Evolutionary conservation across 495 filamentous ascomycete genomes (phyloP).

Genomic region (Daldinia bambusicola): DNA sequence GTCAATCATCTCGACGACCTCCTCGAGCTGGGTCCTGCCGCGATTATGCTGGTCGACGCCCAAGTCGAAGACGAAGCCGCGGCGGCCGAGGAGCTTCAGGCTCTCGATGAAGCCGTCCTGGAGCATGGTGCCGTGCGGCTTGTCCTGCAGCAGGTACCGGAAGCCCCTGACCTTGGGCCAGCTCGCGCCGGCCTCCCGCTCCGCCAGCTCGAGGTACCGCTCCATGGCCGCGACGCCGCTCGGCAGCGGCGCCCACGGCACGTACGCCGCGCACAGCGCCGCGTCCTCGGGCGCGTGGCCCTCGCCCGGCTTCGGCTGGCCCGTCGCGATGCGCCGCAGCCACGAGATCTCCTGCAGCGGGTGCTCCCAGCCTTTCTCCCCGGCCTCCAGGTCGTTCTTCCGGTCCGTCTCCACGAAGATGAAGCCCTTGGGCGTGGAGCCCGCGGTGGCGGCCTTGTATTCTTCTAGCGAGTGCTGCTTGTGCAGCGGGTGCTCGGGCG

Average conservation of each 20-base stretch:
- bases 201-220: conserved; percentile 62
- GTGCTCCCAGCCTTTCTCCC: conserved; percentile 55
- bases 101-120: conserved; percentile 70
- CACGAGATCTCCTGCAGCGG: conserved; percentile 78
- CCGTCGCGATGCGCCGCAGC: conserved; percentile 70
- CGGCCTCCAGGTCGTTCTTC: conserved; percentile 64
- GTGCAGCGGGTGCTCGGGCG: conserved; percentile 65
- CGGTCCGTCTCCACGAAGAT: conserved; percentile 86
- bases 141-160: conserved; percentile 83
- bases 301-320: conserved; percentile 65
- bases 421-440: conserved; percentile 65
- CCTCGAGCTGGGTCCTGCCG: conserved; percentile 76
- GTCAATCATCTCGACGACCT: conserved; percentile 76
- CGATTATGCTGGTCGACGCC: conserved; percentile 78
- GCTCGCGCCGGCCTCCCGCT: conserved; percentile 60
- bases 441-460: conserved; percentile 57
- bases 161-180: conserved; percentile 70
- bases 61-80: conserved; percentile 77
- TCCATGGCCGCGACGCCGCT: conserved; percentile 63
- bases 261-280: conserved; percentile 68
- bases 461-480: conserved; percentile 70
- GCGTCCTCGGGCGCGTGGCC: conserved; percentile 65
- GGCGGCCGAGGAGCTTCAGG: conserved; percentile 72
- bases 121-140: conserved; percentile 70
- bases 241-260: conserved; percentile 84